Conservation (phyloP, 2,329 filamentous ascomycete species). For the Dichotomopilus funicola region DNA sequence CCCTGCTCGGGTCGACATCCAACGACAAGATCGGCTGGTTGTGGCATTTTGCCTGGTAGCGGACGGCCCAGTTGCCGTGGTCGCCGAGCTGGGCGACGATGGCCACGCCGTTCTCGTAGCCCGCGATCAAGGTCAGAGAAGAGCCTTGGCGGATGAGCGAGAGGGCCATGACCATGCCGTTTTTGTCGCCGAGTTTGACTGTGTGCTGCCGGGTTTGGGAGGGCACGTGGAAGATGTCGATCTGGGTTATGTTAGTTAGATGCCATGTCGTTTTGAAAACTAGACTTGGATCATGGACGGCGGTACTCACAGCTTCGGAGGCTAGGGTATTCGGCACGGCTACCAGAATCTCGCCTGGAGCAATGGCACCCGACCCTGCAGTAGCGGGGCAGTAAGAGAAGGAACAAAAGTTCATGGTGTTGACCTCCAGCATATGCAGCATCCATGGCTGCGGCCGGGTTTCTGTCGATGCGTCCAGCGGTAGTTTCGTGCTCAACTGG, state of each 20-base stretch:
- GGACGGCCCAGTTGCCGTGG: conserved; percentile 38
- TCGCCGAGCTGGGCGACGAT: conserved; percentile 54
- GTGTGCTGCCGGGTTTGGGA: conserved; percentile 62
- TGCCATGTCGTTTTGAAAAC: too few species aligned
- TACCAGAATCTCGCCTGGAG: conserved; percentile 50
- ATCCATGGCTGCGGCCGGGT: conserved; percentile 68
- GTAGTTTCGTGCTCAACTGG: conserved; percentile 59
- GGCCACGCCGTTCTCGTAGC: conserved; percentile 79
- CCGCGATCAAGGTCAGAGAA: conserved; percentile 59
- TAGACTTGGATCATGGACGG: neutral
- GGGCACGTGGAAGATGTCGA: conserved; percentile 81
- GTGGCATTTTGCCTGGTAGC: conserved; percentile 64
- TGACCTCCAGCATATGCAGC: conserved; percentile 76
- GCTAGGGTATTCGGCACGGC: conserved; percentile 74
- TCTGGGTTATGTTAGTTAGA: too few species aligned
- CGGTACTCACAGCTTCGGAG: conserved; percentile 56
- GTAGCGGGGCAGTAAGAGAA: conserved; percentile 55
- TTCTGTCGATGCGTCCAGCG: conserved; percentile 54
- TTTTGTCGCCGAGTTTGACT: conserved; percentile 42
- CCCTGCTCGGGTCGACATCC: conserved; percentile 43
- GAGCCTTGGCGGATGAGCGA: conserved; percentile 47
- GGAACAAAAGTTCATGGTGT: conserved; percentile 91
- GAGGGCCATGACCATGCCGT: conserved; percentile 87
- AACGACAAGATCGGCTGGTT: conserved; percentile 77
- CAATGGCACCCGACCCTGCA: conserved; percentile 13